A percentile compares a stretch with the other conserved stretches of the same genome.
phyloP scores from a whole-genome alignment of 2,329 filamentous ascomycete species.

The Rutstroemia sp. region DNA sequence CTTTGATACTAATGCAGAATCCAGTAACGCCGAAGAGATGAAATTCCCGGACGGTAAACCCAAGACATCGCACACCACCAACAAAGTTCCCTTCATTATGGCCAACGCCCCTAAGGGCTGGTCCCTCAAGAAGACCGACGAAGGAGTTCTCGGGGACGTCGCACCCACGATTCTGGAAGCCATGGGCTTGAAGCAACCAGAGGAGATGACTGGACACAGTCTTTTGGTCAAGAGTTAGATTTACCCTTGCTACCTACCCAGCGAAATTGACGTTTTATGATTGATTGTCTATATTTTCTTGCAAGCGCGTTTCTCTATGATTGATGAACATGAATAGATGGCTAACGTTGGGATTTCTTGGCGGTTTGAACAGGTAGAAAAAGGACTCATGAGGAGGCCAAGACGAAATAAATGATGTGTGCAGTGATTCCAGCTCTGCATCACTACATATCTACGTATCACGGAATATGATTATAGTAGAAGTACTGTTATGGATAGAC shows the following conservation, averaged over 20 bases:
- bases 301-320: background rate
- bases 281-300: background rate
- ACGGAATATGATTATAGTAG: background rate
- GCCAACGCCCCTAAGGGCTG: slow-evolving; percentile 88
- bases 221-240: slow-evolving; percentile 64
- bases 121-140: slow-evolving; percentile 63
- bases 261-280: background rate
- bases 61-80: slow-evolving; percentile 96
- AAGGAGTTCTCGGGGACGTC: slow-evolving; percentile 89
- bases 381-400: slow-evolving; percentile 24
- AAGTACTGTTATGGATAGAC: background rate
- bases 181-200: slow-evolving; percentile 86
- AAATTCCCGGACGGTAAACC: slow-evolving; percentile 91
- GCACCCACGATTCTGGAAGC: slow-evolving; percentile 85
- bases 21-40: slow-evolving; percentile 92
- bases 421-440: background rate
- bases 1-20: slow-evolving; percentile 19
- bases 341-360: slow-evolving; percentile 13
- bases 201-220: slow-evolving; percentile 85
- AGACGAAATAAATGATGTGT: background rate
- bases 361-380: slow-evolving; percentile 23
- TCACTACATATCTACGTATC: background rate
- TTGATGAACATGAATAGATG: slow-evolving; percentile 4
- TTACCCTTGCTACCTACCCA: slow-evolving; percentile 12
- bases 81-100: slow-evolving; percentile 98